Percentiles rank a stretch among this genome's conserved stretches.
These are phyloP conservation scores for Xylaria telfairii DNA, from an alignment of 495 filamentous ascomycete species.

Conservation along the genomic window DNA sequence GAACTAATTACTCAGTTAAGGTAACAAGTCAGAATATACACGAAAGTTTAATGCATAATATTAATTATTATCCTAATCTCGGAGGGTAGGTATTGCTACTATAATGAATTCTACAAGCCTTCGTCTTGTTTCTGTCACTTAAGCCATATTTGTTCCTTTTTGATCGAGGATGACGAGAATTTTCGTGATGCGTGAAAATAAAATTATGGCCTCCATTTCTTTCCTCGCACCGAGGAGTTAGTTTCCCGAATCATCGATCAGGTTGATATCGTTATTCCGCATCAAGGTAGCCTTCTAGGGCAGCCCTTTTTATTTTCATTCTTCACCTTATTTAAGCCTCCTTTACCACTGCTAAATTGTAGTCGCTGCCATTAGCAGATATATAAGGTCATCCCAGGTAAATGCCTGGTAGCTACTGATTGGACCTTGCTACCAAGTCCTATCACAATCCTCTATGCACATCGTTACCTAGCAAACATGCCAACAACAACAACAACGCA, in stretches of 20 bases:
- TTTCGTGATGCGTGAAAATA: background rate
- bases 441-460: background rate
- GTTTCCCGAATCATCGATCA: slow-evolving; percentile 1
- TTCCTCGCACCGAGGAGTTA: background rate
- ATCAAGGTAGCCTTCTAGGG: background rate
- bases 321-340: background rate
- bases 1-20: too few species aligned
- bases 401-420: background rate
- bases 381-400: background rate
- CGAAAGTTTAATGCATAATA: too few species aligned
- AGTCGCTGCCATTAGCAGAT: background rate
- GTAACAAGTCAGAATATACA: too few species aligned
- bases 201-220: background rate
- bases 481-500: background rate
- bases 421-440: background rate
- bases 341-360: too few species aligned
- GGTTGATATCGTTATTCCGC: background rate
- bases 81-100: too few species aligned
- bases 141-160: too few species aligned
- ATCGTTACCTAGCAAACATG: background rate
- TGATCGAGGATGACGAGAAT: background rate
- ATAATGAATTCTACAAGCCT: background rate
- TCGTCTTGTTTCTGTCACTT: background rate
- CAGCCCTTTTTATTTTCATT: background rate
- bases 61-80: too few species aligned